phyloP scores from a whole-genome alignment of 768 basidiomycete species.

The Boletus sensibilis region DNA sequence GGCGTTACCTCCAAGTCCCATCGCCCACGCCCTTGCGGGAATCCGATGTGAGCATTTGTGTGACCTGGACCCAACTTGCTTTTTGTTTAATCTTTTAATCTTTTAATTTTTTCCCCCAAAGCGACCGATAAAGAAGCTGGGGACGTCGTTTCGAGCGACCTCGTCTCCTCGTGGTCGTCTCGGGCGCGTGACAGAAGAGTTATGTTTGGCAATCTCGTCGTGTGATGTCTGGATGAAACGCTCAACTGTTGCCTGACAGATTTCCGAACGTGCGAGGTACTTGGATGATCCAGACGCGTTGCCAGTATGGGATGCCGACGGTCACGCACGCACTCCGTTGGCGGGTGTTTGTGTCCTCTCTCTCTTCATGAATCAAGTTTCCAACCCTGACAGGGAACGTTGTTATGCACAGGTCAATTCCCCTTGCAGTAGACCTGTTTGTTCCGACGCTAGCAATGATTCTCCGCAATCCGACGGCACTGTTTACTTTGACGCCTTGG shows the following conservation, averaged over 20 bases:
- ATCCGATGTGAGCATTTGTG: slow-evolving; percentile 2
- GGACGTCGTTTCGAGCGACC: slow-evolving; percentile 10
- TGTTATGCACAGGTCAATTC: slow-evolving; percentile 6
- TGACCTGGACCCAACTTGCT: too few species aligned
- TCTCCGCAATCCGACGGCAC: slow-evolving; percentile 16
- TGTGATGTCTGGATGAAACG: background rate
- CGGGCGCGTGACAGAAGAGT: slow-evolving; percentile 22
- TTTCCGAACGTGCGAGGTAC: background rate
- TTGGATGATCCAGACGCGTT: background rate
- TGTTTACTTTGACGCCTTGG: slow-evolving; percentile 28
- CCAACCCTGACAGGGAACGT: slow-evolving; percentile 10
- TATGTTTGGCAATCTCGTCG: background rate
- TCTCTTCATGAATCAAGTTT: background rate
- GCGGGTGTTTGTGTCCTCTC: background rate
- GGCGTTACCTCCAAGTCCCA: slow-evolving; percentile 18
- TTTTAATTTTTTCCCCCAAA: background rate
- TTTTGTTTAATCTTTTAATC: background rate
- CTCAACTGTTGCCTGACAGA: slow-evolving; percentile 10
- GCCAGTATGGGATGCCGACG: background rate
- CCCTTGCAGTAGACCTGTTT: background rate
- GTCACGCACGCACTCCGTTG: background rate
- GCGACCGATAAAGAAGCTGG: background rate
- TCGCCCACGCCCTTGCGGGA: slow-evolving; percentile 15
- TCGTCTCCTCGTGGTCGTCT: slow-evolving; percentile 15
- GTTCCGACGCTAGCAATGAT: slow-evolving; percentile 1